phyloP scores from a whole-genome alignment of 1,284 basidiomycete genomes.

The Naganishia albida region DNA sequence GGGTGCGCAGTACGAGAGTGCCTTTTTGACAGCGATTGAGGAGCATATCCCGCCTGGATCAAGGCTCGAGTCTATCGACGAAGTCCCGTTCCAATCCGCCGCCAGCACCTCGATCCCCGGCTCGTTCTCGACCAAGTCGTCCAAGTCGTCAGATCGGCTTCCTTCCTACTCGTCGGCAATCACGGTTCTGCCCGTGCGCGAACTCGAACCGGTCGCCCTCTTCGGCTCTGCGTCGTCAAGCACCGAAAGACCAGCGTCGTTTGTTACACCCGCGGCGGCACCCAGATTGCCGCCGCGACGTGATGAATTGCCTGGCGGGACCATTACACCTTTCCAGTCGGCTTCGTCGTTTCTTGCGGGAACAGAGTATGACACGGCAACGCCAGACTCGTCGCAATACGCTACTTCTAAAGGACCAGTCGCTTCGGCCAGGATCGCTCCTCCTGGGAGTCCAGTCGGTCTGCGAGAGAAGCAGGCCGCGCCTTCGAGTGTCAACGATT shows the following conservation, averaged over 20 bases:
- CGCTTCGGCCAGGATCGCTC: not conserved
- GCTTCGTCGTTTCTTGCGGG: not conserved
- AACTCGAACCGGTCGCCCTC: not conserved
- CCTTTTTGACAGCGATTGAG: not conserved
- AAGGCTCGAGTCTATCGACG: not conserved
- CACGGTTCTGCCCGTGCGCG: constrained; percentile 17
- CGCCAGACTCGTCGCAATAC: not conserved
- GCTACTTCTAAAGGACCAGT: not conserved
- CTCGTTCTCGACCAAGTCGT: constrained; percentile 12
- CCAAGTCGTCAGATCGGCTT: constrained; percentile 17
- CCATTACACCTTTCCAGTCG: not conserved
- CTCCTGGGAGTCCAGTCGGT: not conserved
- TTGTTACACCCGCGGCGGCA: not conserved
- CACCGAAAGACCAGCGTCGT: not conserved
- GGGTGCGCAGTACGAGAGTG: constrained; percentile 3
- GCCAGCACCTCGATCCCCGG: not conserved
- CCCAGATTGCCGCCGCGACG: constrained; percentile 12
- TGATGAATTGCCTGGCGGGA: not conserved
- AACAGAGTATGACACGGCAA: not conserved
- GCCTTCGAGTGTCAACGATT: constrained; percentile 2
- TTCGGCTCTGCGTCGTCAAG: not conserved
- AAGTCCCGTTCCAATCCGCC: not conserved
- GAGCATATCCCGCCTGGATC: not conserved
- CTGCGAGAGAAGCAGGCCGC: not conserved
- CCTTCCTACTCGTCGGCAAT: constrained; percentile 25